Evolutionary conservation across 2,329 filamentous ascomycete genomes (phyloP), one percentile per base, ranked within the genome.

Genomic region (Hyphodiscus sp.): DNA sequence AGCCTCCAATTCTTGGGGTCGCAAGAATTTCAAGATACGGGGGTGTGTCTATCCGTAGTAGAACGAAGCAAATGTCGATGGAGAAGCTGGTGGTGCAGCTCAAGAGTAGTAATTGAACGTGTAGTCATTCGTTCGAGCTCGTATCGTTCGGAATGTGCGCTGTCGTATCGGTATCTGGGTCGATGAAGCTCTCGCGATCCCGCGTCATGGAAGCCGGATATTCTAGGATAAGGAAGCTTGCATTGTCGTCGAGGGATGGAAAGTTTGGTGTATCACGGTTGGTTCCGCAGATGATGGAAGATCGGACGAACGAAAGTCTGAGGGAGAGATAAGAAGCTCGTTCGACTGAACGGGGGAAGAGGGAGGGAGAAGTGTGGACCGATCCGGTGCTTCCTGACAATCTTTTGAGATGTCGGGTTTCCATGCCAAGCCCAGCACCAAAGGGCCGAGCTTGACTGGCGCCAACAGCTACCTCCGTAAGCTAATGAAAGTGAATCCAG

Each of bases 81-180:
- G 49, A 44, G 56, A 45, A 54, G 53, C 30, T 38, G 43, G 45
- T 56, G 46, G 20, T 19, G 47, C 29, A 44, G 33, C 41, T 49
- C 23, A n/a, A 18, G 18, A 15, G 26, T n/a, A 30, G 30, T 43
- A 49, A 53, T 53, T 55, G 49, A 47, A 52, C 41, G 56, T 50
- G 53, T 45, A 49, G 29, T 13, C 19, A 30, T 16, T 26, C 29
- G 8, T 20, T 38, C 26, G 13, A 3, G 41, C 20, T 19, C 18
- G n/a, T 29, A 18, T 49, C 19, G 47, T 60, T 44, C 63, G 11
- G 4, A 38, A 38, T 5, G 33, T 53, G 54, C 65, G 74, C 1
- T 73, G 67, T 1, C 65, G 65, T 0, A n/a, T n/a, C n/a, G n/a
- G n/a, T n/a, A n/a, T n/a, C n/a, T n/a, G n/a, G n/a, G 76, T 75